These are phyloP conservation scores for Poa pratensis DNA, from an alignment of 176 grass and related monocot species.

Conservation along the genomic window DNA sequence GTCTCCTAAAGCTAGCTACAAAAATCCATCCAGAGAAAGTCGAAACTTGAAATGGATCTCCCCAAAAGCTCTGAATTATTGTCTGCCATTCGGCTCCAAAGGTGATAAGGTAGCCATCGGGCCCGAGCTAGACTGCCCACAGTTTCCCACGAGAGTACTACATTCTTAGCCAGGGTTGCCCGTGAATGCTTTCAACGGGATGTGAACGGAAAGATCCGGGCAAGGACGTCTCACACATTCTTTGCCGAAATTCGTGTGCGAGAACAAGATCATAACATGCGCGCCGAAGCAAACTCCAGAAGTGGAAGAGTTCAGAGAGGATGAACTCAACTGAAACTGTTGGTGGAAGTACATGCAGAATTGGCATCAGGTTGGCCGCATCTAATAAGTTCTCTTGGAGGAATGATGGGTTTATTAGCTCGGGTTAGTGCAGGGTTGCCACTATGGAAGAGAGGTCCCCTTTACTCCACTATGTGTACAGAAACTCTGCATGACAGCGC, in stretches of 20 bases:
- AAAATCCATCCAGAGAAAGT: background rate
- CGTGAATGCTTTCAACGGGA: constrained; percentile 17
- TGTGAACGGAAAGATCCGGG: background rate
- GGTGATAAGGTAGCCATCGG: constrained; percentile 21
- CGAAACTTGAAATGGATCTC: background rate
- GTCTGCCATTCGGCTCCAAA: too few relatives aligned
- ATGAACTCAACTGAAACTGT: background rate
- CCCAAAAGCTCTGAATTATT: constrained; percentile 30
- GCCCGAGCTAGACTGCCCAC: constrained; percentile 4
- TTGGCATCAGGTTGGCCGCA: too few relatives aligned
- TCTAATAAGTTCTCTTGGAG: background rate
- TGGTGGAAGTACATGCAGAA: background rate
- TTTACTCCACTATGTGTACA: background rate
- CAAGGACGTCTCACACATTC: background rate
- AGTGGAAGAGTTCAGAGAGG: background rate
- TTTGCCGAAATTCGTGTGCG: background rate
- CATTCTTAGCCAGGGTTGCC: background rate
- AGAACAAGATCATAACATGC: background rate
- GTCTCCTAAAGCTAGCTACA: background rate
- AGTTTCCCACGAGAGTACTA: background rate
- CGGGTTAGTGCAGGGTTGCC: background rate
- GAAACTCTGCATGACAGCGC: background rate
- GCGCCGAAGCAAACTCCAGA: background rate
- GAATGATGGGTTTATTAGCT: background rate
- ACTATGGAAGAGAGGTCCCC: background rate